Evolutionary conservation across 208 protist genomes (phyloP).

Genomic region (Leishmania amazonensis): DNA sequence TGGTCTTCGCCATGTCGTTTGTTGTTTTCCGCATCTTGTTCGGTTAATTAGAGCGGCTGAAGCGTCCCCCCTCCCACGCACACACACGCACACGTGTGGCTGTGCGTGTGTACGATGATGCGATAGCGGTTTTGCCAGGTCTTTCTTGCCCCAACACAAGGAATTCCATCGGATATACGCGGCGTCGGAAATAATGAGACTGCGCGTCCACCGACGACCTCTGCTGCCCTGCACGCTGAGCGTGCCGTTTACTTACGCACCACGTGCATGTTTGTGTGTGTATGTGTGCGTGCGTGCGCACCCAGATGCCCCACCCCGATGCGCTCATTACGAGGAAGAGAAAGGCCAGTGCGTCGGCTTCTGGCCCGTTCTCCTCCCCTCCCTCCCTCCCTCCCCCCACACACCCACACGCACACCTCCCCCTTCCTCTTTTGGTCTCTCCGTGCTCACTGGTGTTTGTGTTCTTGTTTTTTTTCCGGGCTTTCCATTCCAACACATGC

Average conservation of each 20-base stretch:
- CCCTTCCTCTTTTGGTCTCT: conserved; percentile 13
- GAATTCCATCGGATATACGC: not conserved
- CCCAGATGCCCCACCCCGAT: not conserved
- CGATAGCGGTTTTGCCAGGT: not conserved
- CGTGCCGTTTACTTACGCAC: not conserved
- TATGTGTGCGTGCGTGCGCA: no score
- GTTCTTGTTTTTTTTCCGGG: not conserved
- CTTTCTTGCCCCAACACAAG: not conserved
- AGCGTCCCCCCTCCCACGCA: not conserved
- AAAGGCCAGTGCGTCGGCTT: not conserved
- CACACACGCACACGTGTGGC: no score
- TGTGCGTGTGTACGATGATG: no score
- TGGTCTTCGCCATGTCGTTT: conserved; percentile 44
- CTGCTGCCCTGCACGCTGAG: not conserved
- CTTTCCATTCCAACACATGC: not conserved
- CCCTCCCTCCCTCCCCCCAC: not conserved
- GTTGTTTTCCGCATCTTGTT: conserved; percentile 46
- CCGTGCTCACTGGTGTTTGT: not conserved
- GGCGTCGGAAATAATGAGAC: not conserved
- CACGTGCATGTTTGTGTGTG: not conserved
- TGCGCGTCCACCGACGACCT: not conserved
- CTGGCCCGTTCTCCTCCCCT: not conserved
- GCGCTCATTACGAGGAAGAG: not conserved
- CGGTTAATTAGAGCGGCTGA: not conserved
- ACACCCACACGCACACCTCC: not conserved